Conservation (phyloP, 1,284 basidiomycete genomes). For the Trichosporon inkin region DNA sequence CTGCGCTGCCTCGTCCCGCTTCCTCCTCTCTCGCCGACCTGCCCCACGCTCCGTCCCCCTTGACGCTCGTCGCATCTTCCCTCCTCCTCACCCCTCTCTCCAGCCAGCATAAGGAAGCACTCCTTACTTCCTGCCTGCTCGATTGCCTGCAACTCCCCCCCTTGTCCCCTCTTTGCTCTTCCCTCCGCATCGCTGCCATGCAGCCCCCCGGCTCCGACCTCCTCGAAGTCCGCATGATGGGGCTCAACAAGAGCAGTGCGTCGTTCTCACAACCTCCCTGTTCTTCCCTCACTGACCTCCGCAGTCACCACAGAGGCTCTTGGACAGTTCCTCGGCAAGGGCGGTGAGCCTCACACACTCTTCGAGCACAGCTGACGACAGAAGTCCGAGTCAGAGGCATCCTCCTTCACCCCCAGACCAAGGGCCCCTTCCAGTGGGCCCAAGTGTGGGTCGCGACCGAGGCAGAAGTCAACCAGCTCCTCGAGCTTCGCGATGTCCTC, state of each 20-base stretch:
- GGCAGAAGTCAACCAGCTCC: conserved; percentile 30
- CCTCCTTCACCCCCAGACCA: conserved; percentile 24
- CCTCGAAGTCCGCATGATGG: conserved; percentile 30
- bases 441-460: conserved; percentile 37
- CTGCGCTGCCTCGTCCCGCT: not conserved
- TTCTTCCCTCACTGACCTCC: not conserved
- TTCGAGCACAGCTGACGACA: conserved; percentile 9
- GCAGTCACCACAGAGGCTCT: conserved; percentile 36
- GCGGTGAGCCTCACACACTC: conserved; percentile 22
- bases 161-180: not conserved
- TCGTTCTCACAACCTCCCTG: too few relatives aligned
- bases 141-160: not conserved
- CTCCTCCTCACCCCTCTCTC: not conserved
- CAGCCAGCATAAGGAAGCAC: not conserved
- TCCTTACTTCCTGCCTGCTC: conserved; percentile 6
- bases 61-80: not conserved
- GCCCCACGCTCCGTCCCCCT: not conserved
- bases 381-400: conserved; percentile 31
- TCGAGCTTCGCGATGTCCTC: conserved; percentile 30
- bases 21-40: not conserved
- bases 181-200: not conserved
- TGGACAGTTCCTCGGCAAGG: conserved; percentile 33
- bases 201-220: conserved; percentile 11
- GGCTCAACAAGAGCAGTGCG: conserved; percentile 27
- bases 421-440: conserved; percentile 35